phyloP scores from a whole-genome alignment of 1,284 basidiomycete species.

The Sporisorium sorghi region DNA sequence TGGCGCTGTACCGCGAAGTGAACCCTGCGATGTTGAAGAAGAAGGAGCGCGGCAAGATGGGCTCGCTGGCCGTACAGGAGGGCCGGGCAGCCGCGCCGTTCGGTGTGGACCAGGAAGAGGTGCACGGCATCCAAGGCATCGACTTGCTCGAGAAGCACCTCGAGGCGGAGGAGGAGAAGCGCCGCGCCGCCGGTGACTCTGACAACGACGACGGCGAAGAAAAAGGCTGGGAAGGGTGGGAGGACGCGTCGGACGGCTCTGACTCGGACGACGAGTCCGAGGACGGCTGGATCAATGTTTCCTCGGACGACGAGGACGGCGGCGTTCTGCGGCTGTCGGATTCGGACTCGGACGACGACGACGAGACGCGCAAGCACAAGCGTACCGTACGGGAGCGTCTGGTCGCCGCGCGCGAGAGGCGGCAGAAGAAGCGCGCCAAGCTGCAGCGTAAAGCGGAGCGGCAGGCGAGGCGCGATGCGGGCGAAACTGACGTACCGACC shows the following conservation, averaged over 20 bases:
- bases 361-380: slow-evolving; percentile 59
- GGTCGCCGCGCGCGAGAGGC: slow-evolving; percentile 47
- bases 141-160: slow-evolving; percentile 67
- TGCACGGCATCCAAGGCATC: slow-evolving; percentile 84
- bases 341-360: slow-evolving; percentile 87
- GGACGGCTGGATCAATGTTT: slow-evolving; percentile 85
- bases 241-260: slow-evolving; percentile 79
- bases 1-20: slow-evolving; percentile 94
- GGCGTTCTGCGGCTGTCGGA: slow-evolving; percentile 72
- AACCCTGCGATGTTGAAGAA: slow-evolving; percentile 92
- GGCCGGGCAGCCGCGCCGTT: slow-evolving; percentile 74
- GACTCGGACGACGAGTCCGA: slow-evolving; percentile 74
- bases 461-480: slow-evolving; percentile 65
- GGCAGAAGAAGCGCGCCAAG: slow-evolving; percentile 55
- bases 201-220: slow-evolving; percentile 75
- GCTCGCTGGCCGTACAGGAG: slow-evolving; percentile 57
- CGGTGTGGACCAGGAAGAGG: slow-evolving; percentile 79
- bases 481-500: slow-evolving; percentile 56
- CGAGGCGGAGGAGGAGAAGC: slow-evolving; percentile 46
- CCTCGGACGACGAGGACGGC: slow-evolving; percentile 77
- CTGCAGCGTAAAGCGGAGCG: slow-evolving; percentile 57
- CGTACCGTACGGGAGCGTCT: slow-evolving; percentile 46
- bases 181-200: slow-evolving; percentile 33
- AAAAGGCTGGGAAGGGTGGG: slow-evolving; percentile 89
- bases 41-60: slow-evolving; percentile 76